Conservation (phyloP, 1,139 yeast species). For the Saccharomycopsis phalli region DNA sequence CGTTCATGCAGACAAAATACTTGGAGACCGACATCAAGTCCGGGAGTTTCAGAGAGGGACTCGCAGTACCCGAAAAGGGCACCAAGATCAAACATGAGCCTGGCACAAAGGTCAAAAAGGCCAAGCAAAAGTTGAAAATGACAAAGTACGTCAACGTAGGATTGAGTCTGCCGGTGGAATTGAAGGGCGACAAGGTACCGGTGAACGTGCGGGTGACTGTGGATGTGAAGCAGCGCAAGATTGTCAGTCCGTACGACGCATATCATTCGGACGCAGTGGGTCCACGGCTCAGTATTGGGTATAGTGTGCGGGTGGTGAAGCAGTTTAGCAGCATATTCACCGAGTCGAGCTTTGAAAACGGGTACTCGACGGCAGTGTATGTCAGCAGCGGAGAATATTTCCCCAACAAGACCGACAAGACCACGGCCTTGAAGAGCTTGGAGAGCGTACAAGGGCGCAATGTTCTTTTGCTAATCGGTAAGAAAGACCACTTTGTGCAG, state of each 20-base stretch:
- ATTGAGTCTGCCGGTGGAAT: conserved; percentile 43
- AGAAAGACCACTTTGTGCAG: conserved; percentile 45
- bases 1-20: conserved; percentile 53
- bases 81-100: conserved; percentile 28
- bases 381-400: conserved; percentile 61
- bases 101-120: conserved; percentile 35
- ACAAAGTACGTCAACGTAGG: conserved; percentile 79
- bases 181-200: conserved; percentile 58
- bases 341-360: conserved; percentile 55
- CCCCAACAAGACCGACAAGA: conserved; percentile 23
- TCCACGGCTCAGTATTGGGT: conserved; percentile 58
- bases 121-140: conserved; percentile 32
- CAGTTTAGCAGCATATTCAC: conserved; percentile 61
- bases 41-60: conserved; percentile 68
- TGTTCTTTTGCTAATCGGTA: conserved; percentile 52
- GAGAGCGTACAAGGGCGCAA: conserved; percentile 27
- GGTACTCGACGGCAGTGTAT: conserved; percentile 61
- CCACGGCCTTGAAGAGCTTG: conserved; percentile 14
- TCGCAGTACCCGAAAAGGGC: conserved; percentile 34
- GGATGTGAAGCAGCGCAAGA: conserved; percentile 48
- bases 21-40: conserved; percentile 26
- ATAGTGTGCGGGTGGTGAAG: conserved; percentile 60
- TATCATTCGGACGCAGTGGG: conserved; percentile 50
- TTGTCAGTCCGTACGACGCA: conserved; percentile 67
- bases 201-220: conserved; percentile 76